A percentile compares a stretch with the other conserved stretches of the same genome.
These are phyloP conservation scores for Tetrahymena elliotti DNA, from an alignment of 73 alveolate genomes.

Conservation along the genomic window DNA sequence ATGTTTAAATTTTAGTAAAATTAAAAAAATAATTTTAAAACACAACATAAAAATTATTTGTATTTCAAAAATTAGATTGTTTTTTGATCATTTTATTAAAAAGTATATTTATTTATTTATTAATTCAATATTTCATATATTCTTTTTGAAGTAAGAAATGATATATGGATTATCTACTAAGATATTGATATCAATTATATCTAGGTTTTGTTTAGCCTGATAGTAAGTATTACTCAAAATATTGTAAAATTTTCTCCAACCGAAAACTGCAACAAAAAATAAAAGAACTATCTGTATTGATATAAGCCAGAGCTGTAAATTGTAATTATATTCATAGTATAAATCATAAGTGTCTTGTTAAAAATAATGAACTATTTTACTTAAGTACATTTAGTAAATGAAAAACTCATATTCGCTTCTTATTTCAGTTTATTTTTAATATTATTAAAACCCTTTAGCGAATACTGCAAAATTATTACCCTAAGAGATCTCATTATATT, in stretches of 20 bases:
- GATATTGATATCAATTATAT: not conserved
- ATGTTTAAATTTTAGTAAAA: no score
- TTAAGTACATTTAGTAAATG: not conserved
- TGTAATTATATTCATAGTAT: not conserved
- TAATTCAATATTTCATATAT: not conserved
- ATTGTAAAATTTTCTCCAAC: not conserved
- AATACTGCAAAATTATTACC: not conserved
- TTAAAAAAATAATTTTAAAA: no score
- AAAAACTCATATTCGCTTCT: not conserved
- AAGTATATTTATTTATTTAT: not conserved
- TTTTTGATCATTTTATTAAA: no score
- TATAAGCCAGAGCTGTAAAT: not conserved
- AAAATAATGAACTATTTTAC: not conserved
- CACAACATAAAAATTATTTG: no score
- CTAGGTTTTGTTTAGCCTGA: not conserved
- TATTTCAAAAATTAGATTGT: no score
- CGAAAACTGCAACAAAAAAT: not conserved
- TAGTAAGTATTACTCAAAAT: not conserved
- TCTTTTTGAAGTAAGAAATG: not conserved
- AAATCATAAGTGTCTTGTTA: not conserved
- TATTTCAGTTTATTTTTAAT: not conserved
- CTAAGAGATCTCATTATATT: not conserved
- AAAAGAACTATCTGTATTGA: not conserved
- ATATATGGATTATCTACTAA: not conserved
- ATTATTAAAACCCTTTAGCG: not conserved